Conservation (phyloP, 148 eudicot genomes). For the Vaccinium vitisidaea region DNA sequence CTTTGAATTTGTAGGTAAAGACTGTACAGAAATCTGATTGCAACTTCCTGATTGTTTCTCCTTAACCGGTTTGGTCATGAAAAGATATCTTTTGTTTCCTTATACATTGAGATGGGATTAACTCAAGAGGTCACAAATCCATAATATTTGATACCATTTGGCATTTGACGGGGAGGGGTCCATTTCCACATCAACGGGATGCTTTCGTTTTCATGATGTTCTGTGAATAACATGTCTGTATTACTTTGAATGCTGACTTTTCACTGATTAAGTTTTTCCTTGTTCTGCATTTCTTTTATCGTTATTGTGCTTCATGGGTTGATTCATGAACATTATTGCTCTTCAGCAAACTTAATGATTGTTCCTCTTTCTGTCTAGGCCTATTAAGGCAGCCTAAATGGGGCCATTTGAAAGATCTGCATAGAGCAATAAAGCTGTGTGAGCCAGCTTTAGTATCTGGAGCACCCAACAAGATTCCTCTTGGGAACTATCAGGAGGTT, state of each 20-base stretch:
- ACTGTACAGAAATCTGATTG: not conserved
- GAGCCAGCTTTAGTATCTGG: slow-evolving; percentile 71
- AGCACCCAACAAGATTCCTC: slow-evolving; percentile 42
- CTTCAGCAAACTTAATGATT: not conserved
- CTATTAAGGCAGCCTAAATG: slow-evolving; percentile 76
- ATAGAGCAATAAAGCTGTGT: slow-evolving; percentile 75
- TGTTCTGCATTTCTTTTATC: not conserved
- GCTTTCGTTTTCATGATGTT: not conserved
- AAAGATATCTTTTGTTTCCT: not conserved
- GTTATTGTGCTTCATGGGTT: not conserved
- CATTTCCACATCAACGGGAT: not conserved
- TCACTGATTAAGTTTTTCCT: not conserved
- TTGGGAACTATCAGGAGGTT: slow-evolving; percentile 75
- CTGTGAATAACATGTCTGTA: not conserved
- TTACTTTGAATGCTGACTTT: not conserved
- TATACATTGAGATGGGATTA: not conserved
- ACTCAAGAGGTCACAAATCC: not conserved
- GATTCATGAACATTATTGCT: not conserved
- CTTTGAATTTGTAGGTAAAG: not conserved
- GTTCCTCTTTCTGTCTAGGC: slow-evolving; percentile 34
- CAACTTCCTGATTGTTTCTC: slow-evolving; percentile 9
- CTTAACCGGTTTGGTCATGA: not conserved
- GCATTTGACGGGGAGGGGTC: not conserved
- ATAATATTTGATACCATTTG: not conserved
- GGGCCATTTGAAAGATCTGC: slow-evolving; percentile 78